These are phyloP conservation scores for Podaxis pistillaris DNA, from an alignment of 768 basidiomycete genomes.

Conservation along the genomic window DNA sequence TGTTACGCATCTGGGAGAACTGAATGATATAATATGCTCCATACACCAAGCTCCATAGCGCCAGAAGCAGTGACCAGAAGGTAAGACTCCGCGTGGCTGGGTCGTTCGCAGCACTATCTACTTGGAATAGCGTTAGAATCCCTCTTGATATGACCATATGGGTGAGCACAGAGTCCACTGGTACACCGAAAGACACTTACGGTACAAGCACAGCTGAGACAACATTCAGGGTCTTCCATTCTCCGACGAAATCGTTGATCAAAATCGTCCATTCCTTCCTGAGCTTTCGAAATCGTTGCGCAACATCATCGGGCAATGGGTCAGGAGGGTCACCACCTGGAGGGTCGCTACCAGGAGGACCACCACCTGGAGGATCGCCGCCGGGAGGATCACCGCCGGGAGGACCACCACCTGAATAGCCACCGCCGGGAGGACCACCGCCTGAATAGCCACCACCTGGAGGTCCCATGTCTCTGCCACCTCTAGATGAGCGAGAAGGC, in stretches of 20 bases:
- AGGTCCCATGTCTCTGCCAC: too few relatives aligned
- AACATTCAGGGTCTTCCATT: background rate
- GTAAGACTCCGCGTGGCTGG: background rate
- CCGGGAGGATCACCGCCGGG: background rate
- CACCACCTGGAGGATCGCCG: background rate
- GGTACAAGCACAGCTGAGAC: background rate
- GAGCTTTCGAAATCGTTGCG: background rate
- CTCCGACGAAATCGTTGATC: background rate
- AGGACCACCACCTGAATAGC: too few relatives aligned
- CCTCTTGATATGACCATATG: background rate
- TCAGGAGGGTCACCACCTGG: background rate
- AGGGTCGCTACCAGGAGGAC: background rate
- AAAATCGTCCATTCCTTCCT: background rate
- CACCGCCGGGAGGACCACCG: too few relatives aligned
- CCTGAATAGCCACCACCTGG: too few relatives aligned
- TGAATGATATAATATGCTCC: constrained; percentile 7
- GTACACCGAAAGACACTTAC: background rate
- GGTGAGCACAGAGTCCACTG: constrained; percentile 9
- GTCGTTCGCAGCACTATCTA: background rate
- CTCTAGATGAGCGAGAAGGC: background rate
- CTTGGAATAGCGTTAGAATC: background rate
- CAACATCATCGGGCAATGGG: background rate
- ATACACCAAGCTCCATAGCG: constrained; percentile 1
- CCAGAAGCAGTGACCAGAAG: background rate
- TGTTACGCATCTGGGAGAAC: constrained; percentile 29